Conservation (phyloP, 495 filamentous ascomycete species). For the Choiromyces venosus region DNA sequence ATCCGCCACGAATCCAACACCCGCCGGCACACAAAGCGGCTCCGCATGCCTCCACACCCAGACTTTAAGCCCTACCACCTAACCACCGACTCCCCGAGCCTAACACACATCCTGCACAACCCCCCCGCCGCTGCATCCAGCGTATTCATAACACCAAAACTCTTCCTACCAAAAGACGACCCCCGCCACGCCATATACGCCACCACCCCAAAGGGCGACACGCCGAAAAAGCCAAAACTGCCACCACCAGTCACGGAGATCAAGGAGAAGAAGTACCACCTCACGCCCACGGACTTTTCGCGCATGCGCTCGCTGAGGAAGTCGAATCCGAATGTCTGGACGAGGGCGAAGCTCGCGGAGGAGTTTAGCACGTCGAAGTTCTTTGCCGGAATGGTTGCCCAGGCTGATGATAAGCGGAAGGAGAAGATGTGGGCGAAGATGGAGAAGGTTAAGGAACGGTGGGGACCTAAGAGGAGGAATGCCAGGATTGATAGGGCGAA, state of each 20-base stretch:
- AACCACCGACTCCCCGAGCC: conserved; percentile 44
- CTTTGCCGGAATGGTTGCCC: conserved; percentile 36
- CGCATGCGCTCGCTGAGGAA: conserved; percentile 80
- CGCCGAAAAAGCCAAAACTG: conserved; percentile 40
- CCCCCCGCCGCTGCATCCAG: conserved; percentile 79
- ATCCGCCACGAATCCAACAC: conserved; percentile 31
- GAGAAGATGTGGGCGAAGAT: conserved; percentile 23
- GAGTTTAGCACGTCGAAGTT: conserved; percentile 27
- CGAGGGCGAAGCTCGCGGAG: conserved; percentile 52
- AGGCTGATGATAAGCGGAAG: conserved; percentile 29
- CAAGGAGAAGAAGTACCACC: conserved; percentile 63
- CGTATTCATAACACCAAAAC: conserved; percentile 78
- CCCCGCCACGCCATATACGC: conserved; percentile 57
- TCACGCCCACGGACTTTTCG: conserved; percentile 65
- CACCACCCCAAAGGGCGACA: conserved; percentile 31
- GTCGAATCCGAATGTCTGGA: conserved; percentile 64
- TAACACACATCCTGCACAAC: conserved; percentile 81
- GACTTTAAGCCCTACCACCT: conserved; percentile 62
- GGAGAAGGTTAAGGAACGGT: conserved; percentile 35
- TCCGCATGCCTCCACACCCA: conserved; percentile 31
- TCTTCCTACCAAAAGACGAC: conserved; percentile 80
- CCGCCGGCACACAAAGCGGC: conserved; percentile 37
- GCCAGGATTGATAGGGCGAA: conserved; percentile 35
- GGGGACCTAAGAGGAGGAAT: conserved; percentile 27
- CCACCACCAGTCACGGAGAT: conserved; percentile 53